Percentiles rank a stretch among this genome's conserved stretches.
These are phyloP conservation scores for Primulina eburnea DNA, from an alignment of 257 asterid species.

Conservation along the genomic window DNA sequence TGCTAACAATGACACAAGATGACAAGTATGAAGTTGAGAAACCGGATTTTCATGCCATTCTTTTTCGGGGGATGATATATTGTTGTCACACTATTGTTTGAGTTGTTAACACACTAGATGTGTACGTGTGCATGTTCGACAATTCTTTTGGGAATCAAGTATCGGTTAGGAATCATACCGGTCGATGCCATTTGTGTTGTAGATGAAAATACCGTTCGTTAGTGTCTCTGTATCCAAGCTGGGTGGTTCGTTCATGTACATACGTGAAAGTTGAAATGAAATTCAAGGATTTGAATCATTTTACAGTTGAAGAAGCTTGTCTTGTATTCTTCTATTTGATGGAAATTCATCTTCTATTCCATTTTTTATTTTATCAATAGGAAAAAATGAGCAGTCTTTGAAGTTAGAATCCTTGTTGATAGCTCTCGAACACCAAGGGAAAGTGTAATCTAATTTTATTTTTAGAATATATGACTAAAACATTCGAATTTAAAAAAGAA, in stretches of 20 bases:
- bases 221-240: neutral
- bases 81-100: slow-evolving; percentile 10
- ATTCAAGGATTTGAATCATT: slow-evolving; percentile 13
- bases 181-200: slow-evolving; percentile 24
- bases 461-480: too few relatives aligned
- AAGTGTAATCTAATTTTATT: too few relatives aligned
- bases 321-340: neutral
- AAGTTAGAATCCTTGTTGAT: too few relatives aligned
- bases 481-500: too few relatives aligned
- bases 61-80: slow-evolving; percentile 5
- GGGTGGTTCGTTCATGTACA: slow-evolving; percentile 19
- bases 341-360: too few relatives aligned
- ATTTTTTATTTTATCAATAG: too few relatives aligned
- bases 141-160: slow-evolving; percentile 8
- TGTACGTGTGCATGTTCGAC: slow-evolving; percentile 46
- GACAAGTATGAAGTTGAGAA: slow-evolving; percentile 28
- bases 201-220: slow-evolving; percentile 17
- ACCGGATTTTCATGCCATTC: slow-evolving; percentile 3
- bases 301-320: neutral
- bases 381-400: too few relatives aligned
- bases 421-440: too few relatives aligned
- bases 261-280: slow-evolving; percentile 5
- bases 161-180: slow-evolving; percentile 15
- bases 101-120: slow-evolving; percentile 35
- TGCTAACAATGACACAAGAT: slow-evolving; percentile 45